Evolutionary conservation across 2,329 filamentous ascomycete genomes (phyloP), one percentile per base, ranked within the genome.

Genomic region (Talaromyces atroroseus): DNA sequence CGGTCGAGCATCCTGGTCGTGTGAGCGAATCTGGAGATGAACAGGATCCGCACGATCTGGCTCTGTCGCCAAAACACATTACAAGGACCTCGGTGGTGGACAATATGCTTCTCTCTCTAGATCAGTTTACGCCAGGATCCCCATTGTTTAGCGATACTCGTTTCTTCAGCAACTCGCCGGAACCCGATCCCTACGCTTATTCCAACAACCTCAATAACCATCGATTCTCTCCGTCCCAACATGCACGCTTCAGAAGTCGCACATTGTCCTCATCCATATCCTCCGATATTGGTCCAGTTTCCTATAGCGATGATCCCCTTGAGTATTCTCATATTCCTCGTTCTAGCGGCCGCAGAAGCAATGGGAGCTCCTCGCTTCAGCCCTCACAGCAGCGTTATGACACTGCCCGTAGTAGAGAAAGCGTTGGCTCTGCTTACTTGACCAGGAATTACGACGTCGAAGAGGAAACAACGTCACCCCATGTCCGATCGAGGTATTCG

Each of bases 21-120:
- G 63, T 61, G 48, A 66, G 66, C 59, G 70, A 73, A 32, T 73
- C 71, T 1, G 67, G 62, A n/a, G 71, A 74, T 55, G 73, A 74
- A 49, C 69, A 65, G 11, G 73, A 75, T 58, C 71, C 73, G 18
- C 92, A 96, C 78, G 92, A 96, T 71, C 80, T 96, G 60, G 92
- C 89, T 57, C 80, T 95, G 65, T 86, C 86, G 51, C 84, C 88
- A 49, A 80, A 86, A 59, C 84, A 89, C 69, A 84, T 89, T 61
- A 90, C 89, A 42, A 85, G 92, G 63, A 90, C 95, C 68, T 96
- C 92, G 36, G 85, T 99, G 63, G 90, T 99, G 58, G 88, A 94
- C 73, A 95, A 96, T 72, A 94, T 99, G 87, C 84, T 97, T 59
- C 80, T 94, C 62, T 96, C 92, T 42, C 85, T 99, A 61, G 92